Evolutionary conservation across 805 yeast genomes (phyloP).

Genomic region (Lipomyces sp.): DNA sequence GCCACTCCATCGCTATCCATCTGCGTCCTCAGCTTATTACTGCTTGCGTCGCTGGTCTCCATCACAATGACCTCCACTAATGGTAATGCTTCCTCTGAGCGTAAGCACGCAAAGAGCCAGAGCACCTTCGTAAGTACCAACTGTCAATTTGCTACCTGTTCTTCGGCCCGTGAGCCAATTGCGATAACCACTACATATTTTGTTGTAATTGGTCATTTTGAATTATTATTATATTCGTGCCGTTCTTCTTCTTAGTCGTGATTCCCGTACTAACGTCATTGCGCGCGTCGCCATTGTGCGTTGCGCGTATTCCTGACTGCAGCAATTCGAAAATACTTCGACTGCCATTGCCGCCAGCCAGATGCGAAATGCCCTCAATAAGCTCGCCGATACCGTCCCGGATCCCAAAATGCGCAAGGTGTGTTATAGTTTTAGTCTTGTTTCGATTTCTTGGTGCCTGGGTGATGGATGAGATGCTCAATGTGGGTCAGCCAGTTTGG

Average conservation of each 20-base stretch:
- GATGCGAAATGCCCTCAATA: slow-evolving; percentile 95
- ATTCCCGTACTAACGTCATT: slow-evolving; percentile 44
- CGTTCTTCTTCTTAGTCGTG: neutral
- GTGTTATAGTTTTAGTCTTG: neutral
- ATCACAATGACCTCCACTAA: slow-evolving; percentile 12
- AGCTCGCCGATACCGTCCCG: slow-evolving; percentile 78
- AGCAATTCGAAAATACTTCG: slow-evolving; percentile 81
- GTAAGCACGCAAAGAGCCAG: slow-evolving; percentile 72
- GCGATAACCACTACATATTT: neutral
- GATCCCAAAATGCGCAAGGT: slow-evolving; percentile 48
- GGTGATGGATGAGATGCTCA: neutral
- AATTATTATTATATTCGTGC: neutral
- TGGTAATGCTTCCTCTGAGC: slow-evolving; percentile 28
- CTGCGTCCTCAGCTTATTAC: neutral
- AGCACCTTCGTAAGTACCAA: slow-evolving; percentile 63
- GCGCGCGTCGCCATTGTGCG: slow-evolving; percentile 50
- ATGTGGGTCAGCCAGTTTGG: neutral
- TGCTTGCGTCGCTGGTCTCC: neutral
- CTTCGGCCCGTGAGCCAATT: neutral
- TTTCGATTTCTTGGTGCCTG: neutral
- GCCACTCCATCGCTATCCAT: neutral
- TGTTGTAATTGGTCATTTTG: neutral
- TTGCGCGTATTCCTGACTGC: neutral
- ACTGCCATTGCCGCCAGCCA: slow-evolving; percentile 95
- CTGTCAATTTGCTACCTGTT: neutral